phyloP scores from a whole-genome alignment of 2,329 filamentous ascomycete species.

The Talaromyces sp. region DNA sequence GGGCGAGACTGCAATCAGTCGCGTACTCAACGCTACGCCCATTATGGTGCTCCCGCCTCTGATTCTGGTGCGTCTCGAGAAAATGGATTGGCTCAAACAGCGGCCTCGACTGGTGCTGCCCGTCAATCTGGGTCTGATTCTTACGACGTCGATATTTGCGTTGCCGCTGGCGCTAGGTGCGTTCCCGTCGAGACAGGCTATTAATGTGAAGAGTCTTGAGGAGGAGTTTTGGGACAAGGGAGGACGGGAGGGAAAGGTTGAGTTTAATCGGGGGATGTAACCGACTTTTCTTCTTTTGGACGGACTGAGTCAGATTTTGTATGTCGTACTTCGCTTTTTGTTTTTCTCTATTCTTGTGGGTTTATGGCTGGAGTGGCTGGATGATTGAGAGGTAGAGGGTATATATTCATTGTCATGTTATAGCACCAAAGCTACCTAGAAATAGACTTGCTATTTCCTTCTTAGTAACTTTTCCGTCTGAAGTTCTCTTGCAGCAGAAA shows the following conservation, averaged over 20 bases:
- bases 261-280: slow-evolving; percentile 92
- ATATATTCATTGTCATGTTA: not conserved
- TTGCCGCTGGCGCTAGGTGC: slow-evolving; percentile 84
- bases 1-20: slow-evolving; percentile 83
- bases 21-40: slow-evolving; percentile 89
- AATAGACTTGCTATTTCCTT: slow-evolving; percentile 1
- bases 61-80: slow-evolving; percentile 77
- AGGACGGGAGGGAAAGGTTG: slow-evolving; percentile 76
- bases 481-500: not conserved
- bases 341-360: not conserved
- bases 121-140: slow-evolving; percentile 81
- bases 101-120: slow-evolving; percentile 74
- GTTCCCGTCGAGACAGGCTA: slow-evolving; percentile 86
- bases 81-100: slow-evolving; percentile 72
- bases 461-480: not conserved
- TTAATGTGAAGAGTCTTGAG: slow-evolving; percentile 72
- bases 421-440: not conserved
- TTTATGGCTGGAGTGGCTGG: not conserved
- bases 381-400: not conserved
- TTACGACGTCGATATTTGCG: slow-evolving; percentile 81
- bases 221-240: slow-evolving; percentile 79
- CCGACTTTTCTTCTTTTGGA: not conserved
- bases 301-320: too few species aligned
- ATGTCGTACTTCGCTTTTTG: not conserved
- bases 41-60: slow-evolving; percentile 96